Evolutionary conservation across 1,284 basidiomycete genomes (phyloP).

Genomic region (Vanrija sp.): DNA sequence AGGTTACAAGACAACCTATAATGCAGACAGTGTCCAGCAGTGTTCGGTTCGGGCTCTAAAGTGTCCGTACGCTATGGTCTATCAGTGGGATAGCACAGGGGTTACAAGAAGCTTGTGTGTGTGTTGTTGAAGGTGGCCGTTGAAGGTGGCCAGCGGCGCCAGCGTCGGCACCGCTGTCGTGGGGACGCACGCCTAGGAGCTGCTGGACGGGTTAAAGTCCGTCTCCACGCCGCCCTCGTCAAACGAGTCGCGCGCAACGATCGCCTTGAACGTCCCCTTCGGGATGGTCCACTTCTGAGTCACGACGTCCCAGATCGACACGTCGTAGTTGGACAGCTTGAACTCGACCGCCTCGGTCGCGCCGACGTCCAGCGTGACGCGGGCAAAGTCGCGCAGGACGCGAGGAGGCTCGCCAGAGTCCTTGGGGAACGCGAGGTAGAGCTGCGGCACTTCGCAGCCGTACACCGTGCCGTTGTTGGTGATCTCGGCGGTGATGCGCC

Average conservation of each 20-base stretch:
- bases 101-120: too few relatives aligned
- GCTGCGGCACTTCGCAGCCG: constrained; percentile 49
- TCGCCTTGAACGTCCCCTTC: constrained; percentile 40
- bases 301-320: constrained; percentile 49
- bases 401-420: constrained; percentile 45
- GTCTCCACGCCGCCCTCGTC: constrained; percentile 11
- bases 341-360: constrained; percentile 37
- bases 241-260: constrained; percentile 26
- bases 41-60: too few relatives aligned
- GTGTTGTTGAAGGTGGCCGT: too few relatives aligned
- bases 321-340: constrained; percentile 45
- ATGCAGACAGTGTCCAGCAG: too few relatives aligned
- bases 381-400: constrained; percentile 44
- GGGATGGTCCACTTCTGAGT: constrained; percentile 47
- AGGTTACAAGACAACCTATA: too few relatives aligned
- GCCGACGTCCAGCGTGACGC: constrained; percentile 43
- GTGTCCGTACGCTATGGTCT: too few relatives aligned
- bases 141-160: too few relatives aligned
- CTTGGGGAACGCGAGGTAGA: constrained; percentile 48
- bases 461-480: constrained; percentile 49
- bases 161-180: too few relatives aligned
- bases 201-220: too few relatives aligned
- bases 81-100: too few relatives aligned
- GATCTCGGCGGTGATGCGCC: constrained; percentile 47
- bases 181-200: too few relatives aligned